Evolutionary conservation across 2,329 filamentous ascomycete species (phyloP), one percentile per base, ranked within the genome.

Genomic region (Fusarium penzigii): DNA sequence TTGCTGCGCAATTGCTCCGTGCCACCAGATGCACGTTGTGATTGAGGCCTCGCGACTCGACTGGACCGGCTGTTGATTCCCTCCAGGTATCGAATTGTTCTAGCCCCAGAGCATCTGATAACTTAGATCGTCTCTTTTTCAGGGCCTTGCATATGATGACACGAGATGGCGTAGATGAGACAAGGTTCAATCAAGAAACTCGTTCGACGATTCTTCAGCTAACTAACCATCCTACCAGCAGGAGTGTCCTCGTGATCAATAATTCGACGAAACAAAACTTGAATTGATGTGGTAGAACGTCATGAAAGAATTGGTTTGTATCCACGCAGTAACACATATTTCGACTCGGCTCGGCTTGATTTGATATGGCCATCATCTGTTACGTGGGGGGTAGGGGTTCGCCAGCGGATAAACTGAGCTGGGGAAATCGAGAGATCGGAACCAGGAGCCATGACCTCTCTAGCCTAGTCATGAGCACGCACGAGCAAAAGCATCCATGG

Each of bases 341-440:
- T 25, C 7, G 4, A 25, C 7, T 25, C 20, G 20, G 20, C 20
- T 25, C 20, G 7, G 7, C 20, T 25, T 25, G 20, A n/a, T 25
- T 25, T 7, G 20, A 25, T 25, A 4, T 25, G 20, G 7, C 20
- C 20, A 7, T 25, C 20, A 25, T 7, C 20, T 25, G 13, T 36
- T 55, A 44, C 54, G 46, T 60, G 57, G 57, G 57, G 57, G 57
- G 39, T 42, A 48, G 42, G 43, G 45, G 41, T 57, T 53, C 34
- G 20, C 7, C 53, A 17, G 43, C 45, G 40, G 44, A 39, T 51
- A 51, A 39, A 29, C 47, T 48, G 45, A 42, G 32, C 36, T 51
- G 48, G 32, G 32, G 32, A 25, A 14, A 14, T 36, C 10, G 44
- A 48, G 41, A 50, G 48, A 56, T 53, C 56, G 44, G 53, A 40